A percentile compares a stretch with the other conserved stretches of the same genome.
Evolutionary conservation across 306 rosid genomes (phyloP).

Genomic region (Casuarina equisetifolia): DNA sequence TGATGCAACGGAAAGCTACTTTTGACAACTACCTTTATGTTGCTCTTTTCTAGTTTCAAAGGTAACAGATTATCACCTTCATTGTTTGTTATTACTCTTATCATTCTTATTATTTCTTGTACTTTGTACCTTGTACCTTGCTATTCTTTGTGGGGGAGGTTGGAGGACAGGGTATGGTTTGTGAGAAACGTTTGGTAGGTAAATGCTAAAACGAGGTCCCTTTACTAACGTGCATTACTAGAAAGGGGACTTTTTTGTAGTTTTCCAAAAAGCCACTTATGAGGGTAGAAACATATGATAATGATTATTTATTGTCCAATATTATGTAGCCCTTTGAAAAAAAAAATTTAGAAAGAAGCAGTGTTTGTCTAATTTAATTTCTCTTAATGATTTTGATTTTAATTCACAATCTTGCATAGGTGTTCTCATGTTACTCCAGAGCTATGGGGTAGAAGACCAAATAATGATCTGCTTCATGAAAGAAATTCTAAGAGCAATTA

Average conservation of each 20-base stretch:
- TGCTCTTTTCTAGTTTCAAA: not conserved
- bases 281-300: not conserved
- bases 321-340: not conserved
- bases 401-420: conserved; percentile 34
- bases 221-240: not conserved
- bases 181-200: not conserved
- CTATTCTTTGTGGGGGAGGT: too few species aligned
- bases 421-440: conserved; percentile 57
- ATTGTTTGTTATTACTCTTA: too few species aligned
- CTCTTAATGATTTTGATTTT: conserved; percentile 12
- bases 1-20: not conserved
- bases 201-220: not conserved
- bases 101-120: too few species aligned
- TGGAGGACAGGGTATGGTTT: too few species aligned
- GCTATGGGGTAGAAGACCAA: conserved; percentile 47
- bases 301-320: not conserved
- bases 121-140: too few species aligned
- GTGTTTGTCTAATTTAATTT: not conserved
- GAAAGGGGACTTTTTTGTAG: not conserved
- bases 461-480: conserved; percentile 45
- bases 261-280: not conserved
- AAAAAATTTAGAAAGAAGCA: conserved; percentile 4
- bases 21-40: not conserved
- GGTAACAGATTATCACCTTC: too few species aligned
- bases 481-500: conserved; percentile 32